These are phyloP conservation scores for Kandelia obovata DNA, from an alignment of 345 rosid genomes.

Conservation along the genomic window DNA sequence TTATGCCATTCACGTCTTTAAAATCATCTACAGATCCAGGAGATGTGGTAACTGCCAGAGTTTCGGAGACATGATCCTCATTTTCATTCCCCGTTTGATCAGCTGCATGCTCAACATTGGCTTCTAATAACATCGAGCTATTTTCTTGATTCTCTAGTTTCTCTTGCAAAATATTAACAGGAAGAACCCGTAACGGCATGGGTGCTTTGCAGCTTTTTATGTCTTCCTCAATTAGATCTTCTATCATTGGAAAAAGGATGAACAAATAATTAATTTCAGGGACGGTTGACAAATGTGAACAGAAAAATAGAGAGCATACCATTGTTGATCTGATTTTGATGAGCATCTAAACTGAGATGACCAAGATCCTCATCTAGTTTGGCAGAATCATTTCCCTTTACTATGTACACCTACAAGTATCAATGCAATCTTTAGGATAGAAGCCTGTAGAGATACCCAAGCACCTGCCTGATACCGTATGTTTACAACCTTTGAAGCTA, in stretches of 20 bases:
- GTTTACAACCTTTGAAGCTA: neutral
- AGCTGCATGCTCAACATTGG: conserved; percentile 3
- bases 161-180: conserved; percentile 12
- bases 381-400: conserved; percentile 22
- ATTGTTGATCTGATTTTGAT: conserved; percentile 18
- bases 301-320: conserved; percentile 21
- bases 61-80: conserved; percentile 6
- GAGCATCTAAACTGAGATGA: conserved; percentile 8
- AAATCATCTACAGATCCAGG: conserved; percentile 25
- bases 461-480: neutral
- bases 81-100: conserved; percentile 11
- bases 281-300: conserved; percentile 3
- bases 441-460: neutral
- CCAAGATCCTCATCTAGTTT: conserved; percentile 16
- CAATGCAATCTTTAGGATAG: neutral
- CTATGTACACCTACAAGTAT: conserved; percentile 38
- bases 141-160: conserved; percentile 14
- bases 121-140: conserved; percentile 9
- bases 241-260: neutral
- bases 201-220: conserved; percentile 4
- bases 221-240: conserved; percentile 9
- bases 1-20: conserved; percentile 21
- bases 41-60: conserved; percentile 11
- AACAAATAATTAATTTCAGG: neutral
- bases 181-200: conserved; percentile 9